A percentile compares a stretch with the other conserved stretches of the same genome.
These are phyloP conservation scores for Macadamia tetraphylla DNA, from an alignment of 164 flowering plant genomes.

Conservation along the genomic window DNA sequence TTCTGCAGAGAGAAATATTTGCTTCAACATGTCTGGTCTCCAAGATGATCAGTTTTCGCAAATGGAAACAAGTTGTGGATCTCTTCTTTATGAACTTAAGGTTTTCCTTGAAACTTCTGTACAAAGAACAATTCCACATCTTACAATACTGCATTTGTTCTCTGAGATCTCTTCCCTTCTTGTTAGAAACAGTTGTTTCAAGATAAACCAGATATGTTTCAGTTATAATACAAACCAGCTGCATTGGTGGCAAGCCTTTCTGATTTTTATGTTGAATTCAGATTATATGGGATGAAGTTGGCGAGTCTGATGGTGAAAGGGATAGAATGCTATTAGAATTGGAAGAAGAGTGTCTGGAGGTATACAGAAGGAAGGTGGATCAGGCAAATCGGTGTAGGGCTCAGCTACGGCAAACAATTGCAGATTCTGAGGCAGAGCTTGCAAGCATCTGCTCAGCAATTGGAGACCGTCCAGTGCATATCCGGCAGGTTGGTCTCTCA, in stretches of 20 bases:
- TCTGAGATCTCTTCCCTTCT: background rate
- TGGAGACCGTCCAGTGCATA: conserved; percentile 49
- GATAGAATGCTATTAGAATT: conserved; percentile 57
- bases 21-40: conserved; percentile 23
- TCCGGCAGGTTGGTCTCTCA: conserved; percentile 36
- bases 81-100: conserved; percentile 62
- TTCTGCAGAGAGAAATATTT: conserved; percentile 13
- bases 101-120: conserved; percentile 20
- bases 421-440: conserved; percentile 62
- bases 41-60: conserved; percentile 24
- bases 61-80: conserved; percentile 54
- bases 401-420: conserved; percentile 52
- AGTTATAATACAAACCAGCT: background rate
- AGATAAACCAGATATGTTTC: background rate
- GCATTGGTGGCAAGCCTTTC: background rate
- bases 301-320: conserved; percentile 56
- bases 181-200: too few species aligned
- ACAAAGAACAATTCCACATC: background rate
- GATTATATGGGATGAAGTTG: conserved; percentile 90
- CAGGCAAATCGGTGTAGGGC: conserved; percentile 49
- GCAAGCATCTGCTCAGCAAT: conserved; percentile 54
- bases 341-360: conserved; percentile 71
- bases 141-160: background rate
- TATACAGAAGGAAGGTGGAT: conserved; percentile 65
- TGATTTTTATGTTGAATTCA: conserved; percentile 14